Evolutionary conservation across 2,329 filamentous ascomycete species (phyloP).

Genomic region (Cladosporium sp.): DNA sequence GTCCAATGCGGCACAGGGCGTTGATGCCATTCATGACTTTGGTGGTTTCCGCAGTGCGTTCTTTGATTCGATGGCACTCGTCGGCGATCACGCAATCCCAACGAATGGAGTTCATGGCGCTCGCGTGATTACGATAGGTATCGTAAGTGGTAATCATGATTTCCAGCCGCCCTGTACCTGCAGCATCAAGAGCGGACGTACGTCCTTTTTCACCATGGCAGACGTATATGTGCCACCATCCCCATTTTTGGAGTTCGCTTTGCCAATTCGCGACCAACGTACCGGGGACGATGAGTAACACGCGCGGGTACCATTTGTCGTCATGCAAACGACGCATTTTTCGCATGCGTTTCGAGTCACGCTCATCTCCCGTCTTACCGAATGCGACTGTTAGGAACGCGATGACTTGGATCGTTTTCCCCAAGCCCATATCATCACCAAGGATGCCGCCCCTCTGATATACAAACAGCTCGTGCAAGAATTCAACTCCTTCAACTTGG

Average conservation of each 20-base stretch:
- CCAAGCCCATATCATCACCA: constrained; percentile 95
- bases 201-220: constrained; percentile 59
- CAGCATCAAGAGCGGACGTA: constrained; percentile 48
- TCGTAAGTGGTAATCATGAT: constrained; percentile 91
- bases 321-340: constrained; percentile 61
- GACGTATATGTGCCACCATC: constrained; percentile 84
- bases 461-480: constrained; percentile 82
- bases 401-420: constrained; percentile 94
- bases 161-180: constrained; percentile 70
- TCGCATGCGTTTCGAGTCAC: constrained; percentile 80
- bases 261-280: constrained; percentile 88
- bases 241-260: constrained; percentile 80
- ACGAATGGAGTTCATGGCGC: constrained; percentile 71
- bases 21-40: constrained; percentile 87
- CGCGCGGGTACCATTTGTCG: constrained; percentile 70
- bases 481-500: constrained; percentile 76
- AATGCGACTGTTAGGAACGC: constrained; percentile 87
- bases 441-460: constrained; percentile 86
- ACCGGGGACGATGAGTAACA: constrained; percentile 82
- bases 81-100: constrained; percentile 96
- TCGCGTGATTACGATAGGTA: constrained; percentile 73
- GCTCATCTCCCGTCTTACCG: constrained; percentile 84
- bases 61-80: constrained; percentile 88
- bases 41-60: constrained; percentile 67
- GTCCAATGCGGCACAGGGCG: constrained; percentile 80